Percentiles rank a stretch among this genome's conserved stretches.
These are phyloP conservation scores for Solanum commersonii DNA, from an alignment of 257 asterid species.

Conservation along the genomic window DNA sequence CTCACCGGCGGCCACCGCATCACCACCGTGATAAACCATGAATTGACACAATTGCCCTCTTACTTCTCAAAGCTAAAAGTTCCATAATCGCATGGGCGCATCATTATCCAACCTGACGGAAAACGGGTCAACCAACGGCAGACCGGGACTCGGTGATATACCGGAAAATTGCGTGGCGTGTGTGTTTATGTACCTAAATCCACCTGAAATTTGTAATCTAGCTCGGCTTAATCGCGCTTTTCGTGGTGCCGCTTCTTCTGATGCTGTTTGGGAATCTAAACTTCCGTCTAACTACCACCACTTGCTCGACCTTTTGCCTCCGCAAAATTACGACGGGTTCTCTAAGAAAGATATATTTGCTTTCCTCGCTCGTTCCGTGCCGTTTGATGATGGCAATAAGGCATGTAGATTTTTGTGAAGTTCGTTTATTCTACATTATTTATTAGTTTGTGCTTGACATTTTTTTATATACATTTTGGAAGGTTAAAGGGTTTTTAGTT, in stretches of 20 bases:
- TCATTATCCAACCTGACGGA: conserved; percentile 75
- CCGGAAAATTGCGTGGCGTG: conserved; percentile 97
- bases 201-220: conserved; percentile 95
- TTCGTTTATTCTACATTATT: background rate
- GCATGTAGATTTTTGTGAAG: conserved; percentile 13
- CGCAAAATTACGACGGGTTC: conserved; percentile 21
- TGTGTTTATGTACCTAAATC: conserved; percentile 70
- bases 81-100: conserved; percentile 56
- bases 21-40: background rate
- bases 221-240: conserved; percentile 96
- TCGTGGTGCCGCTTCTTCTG: conserved; percentile 97
- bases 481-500: background rate
- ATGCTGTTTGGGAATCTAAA: conserved; percentile 96
- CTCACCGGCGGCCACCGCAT: background rate
- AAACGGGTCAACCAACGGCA: conserved; percentile 48
- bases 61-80: background rate
- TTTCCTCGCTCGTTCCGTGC: conserved; percentile 62
- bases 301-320: conserved; percentile 49
- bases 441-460: background rate
- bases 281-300: conserved; percentile 70
- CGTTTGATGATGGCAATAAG: conserved; percentile 74
- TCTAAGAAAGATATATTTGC: conserved; percentile 73
- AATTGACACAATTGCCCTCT: background rate
- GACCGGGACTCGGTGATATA: conserved; percentile 90
- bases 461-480: background rate